phyloP scores from a whole-genome alignment of 768 basidiomycete genomes.

The Pleurotus djamor region DNA sequence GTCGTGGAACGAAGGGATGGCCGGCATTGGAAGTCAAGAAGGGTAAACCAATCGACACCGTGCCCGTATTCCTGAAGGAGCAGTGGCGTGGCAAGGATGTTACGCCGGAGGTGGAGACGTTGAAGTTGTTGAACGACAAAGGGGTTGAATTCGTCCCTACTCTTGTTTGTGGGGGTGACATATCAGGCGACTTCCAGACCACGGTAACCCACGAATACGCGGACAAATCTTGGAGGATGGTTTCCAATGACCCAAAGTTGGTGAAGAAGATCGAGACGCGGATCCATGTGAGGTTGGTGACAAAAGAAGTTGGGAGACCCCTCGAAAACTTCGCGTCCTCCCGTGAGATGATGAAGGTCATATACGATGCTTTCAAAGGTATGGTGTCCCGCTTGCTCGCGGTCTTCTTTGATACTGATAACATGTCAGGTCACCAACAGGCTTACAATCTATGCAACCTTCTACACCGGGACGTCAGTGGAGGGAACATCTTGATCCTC shows the following conservation, averaged over 20 bases:
- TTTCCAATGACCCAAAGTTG: neutral
- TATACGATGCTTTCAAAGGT: slow-evolving; percentile 7
- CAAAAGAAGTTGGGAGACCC: neutral
- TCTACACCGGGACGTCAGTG: slow-evolving; percentile 10
- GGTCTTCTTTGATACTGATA: neutral
- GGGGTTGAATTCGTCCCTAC: neutral
- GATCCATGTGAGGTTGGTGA: neutral
- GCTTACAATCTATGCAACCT: slow-evolving; percentile 5
- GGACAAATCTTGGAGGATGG: neutral
- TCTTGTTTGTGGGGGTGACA: slow-evolving; percentile 2
- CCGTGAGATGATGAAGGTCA: neutral
- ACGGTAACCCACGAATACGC: slow-evolving; percentile 9
- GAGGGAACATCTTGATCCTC: slow-evolving; percentile 7
- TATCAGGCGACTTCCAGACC: slow-evolving; percentile 10
- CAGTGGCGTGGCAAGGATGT: slow-evolving; percentile 1
- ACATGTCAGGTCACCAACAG: neutral
- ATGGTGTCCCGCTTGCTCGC: neutral
- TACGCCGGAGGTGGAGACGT: neutral
- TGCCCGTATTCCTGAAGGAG: slow-evolving; percentile 3
- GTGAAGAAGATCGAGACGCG: neutral
- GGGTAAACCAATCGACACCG: neutral
- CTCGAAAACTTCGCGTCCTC: neutral
- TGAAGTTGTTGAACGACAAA: neutral
- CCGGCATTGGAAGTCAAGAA: neutral
- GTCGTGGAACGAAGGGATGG: slow-evolving; percentile 4